Evolutionary conservation across 2,329 filamentous ascomycete genomes (phyloP).

Genomic region (Diaporthe sp.): DNA sequence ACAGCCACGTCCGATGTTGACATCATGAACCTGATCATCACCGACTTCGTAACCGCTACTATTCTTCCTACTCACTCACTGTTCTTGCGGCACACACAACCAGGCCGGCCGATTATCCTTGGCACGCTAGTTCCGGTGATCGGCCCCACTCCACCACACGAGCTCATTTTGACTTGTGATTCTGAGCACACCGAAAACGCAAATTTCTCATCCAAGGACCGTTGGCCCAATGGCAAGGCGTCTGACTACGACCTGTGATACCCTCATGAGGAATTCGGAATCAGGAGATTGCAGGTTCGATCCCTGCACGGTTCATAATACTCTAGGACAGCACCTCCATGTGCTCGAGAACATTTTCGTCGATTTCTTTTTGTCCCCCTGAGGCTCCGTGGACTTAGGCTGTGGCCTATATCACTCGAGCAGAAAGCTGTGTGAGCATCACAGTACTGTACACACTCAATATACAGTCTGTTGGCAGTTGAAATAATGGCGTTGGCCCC

Average conservation of each 20-base stretch:
- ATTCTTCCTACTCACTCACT: neutral
- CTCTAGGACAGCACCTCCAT: neutral
- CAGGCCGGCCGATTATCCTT: neutral
- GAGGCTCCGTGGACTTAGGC: neutral
- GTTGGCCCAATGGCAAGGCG: constrained; percentile 58
- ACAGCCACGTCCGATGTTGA: neutral
- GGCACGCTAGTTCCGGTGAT: neutral
- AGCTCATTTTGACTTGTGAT: neutral
- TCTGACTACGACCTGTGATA: constrained; percentile 55
- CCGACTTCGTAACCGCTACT: neutral
- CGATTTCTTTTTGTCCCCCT: neutral
- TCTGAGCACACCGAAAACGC: neutral
- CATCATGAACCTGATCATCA: neutral
- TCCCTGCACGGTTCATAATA: constrained; percentile 38
- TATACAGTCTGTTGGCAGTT: too few relatives aligned
- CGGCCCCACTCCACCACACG: neutral
- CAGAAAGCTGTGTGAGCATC: neutral
- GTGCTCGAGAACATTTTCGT: constrained; percentile 14
- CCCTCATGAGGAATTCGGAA: neutral
- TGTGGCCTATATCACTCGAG: neutral
- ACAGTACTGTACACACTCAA: neutral
- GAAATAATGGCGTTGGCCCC: neutral
- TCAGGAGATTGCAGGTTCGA: constrained; percentile 43
- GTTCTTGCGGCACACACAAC: neutral
- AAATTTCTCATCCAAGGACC: constrained; percentile 12